Conservation (phyloP, 164 flowering plant genomes). For the Kingdonia uniflora region DNA sequence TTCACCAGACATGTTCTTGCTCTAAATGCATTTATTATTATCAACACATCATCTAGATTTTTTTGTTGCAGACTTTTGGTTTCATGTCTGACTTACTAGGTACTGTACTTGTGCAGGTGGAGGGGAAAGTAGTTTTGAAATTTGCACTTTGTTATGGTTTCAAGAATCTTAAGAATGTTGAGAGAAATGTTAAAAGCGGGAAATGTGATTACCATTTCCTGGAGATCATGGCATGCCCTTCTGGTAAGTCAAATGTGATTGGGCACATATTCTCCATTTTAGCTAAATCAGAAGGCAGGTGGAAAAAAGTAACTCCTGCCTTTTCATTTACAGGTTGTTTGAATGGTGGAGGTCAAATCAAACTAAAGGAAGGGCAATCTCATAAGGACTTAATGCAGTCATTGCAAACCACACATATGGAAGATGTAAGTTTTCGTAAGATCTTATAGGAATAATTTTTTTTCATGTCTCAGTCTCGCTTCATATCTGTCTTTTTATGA, state of each 20-base stretch:
- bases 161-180: conserved; percentile 82
- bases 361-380: conserved; percentile 74
- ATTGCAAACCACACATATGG: conserved; percentile 51
- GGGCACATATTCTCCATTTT: too few species aligned
- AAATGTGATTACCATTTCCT: conserved; percentile 87
- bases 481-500: not conserved
- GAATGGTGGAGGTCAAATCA: conserved; percentile 97
- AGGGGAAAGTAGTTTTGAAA: conserved; percentile 58
- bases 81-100: not conserved
- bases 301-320: not conserved
- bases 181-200: conserved; percentile 63
- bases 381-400: conserved; percentile 61
- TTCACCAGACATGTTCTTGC: too few species aligned
- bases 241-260: conserved; percentile 39
- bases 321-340: conserved; percentile 60
- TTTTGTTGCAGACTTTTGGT: not conserved
- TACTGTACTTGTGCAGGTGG: conserved; percentile 39
- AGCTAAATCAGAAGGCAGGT: not conserved
- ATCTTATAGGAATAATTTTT: not conserved
- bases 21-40: too few species aligned
- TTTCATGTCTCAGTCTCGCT: not conserved
- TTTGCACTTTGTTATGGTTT: conserved; percentile 98
- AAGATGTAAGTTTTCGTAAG: conserved; percentile 46
- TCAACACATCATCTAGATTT: too few species aligned
- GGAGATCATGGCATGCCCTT: conserved; percentile 99